A percentile compares a stretch with the other conserved stretches of the same genome.
phyloP scores from a whole-genome alignment of 2,329 filamentous ascomycete genomes.

The Fusarium vanettenii region DNA sequence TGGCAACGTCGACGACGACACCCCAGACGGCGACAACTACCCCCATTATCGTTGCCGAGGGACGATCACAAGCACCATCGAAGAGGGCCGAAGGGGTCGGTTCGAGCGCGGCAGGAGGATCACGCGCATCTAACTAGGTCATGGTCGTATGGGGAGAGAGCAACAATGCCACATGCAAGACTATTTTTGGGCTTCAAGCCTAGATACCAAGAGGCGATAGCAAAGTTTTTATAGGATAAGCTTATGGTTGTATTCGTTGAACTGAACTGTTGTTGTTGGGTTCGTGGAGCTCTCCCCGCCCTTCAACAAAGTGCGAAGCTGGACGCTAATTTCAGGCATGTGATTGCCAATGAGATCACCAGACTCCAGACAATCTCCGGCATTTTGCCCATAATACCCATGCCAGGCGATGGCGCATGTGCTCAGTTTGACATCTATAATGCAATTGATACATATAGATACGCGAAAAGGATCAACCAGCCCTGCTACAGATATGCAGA shows the following conservation, averaged over 20 bases:
- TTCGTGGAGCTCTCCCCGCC: conserved; percentile 38
- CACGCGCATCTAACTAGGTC: conserved; percentile 34
- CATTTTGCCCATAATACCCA: conserved; percentile 10
- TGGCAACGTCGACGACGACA: conserved; percentile 70
- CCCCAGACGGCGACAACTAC: conserved; percentile 63
- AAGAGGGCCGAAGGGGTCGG: conserved; percentile 24
- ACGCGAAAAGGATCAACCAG: not conserved
- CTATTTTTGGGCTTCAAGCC: conserved; percentile 1
- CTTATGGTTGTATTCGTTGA: conserved; percentile 14
- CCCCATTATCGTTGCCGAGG: conserved; percentile 56
- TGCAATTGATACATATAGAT: not conserved
- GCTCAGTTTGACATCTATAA: not conserved
- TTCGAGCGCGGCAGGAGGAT: conserved; percentile 20
- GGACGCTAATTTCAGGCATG: conserved; percentile 42
- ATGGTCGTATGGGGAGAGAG: conserved; percentile 30
- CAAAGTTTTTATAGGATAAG: conserved; percentile 10
- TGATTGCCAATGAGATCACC: conserved; percentile 47
- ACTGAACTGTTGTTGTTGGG: conserved; percentile 32
- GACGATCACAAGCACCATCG: conserved; percentile 47
- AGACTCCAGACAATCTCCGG: conserved; percentile 23
- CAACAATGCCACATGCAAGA: conserved; percentile 25
- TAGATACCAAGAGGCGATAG: not conserved
- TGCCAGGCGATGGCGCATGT: conserved; percentile 9
- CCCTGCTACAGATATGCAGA: not conserved
- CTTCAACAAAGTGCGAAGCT: conserved; percentile 35